Conservation (phyloP, 2,329 filamentous ascomycete species). For the Monilinia laxa region DNA sequence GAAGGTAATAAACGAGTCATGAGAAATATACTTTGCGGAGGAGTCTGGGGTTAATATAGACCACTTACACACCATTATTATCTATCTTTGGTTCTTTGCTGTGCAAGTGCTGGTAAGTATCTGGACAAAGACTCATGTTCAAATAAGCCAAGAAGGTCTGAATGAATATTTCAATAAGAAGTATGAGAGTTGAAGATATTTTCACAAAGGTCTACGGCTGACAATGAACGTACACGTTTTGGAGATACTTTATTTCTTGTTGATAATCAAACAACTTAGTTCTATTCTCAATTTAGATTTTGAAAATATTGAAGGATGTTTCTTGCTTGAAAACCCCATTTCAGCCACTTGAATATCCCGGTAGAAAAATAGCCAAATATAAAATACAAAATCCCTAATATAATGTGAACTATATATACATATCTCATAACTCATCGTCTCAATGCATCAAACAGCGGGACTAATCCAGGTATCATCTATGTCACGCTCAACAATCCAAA, state of each 20-base stretch:
- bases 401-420: background rate
- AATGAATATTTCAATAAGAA: no score
- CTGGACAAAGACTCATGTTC: no score
- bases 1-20: background rate
- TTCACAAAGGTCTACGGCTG: background rate
- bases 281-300: no score
- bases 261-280: background rate
- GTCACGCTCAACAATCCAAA: background rate
- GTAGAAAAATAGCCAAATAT: background rate
- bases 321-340: background rate
- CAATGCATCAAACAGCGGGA: background rate
- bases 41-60: background rate
- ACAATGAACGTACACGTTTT: background rate
- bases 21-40: background rate
- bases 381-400: background rate
- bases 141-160: no score
- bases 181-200: no score
- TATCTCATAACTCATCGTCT: background rate
- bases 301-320: background rate
- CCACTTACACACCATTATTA: background rate
- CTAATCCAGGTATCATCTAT: constrained; percentile 9
- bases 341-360: background rate
- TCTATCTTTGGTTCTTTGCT: background rate
- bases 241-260: background rate
- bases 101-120: background rate